These are phyloP conservation scores for Penicillium tannophilum DNA, from an alignment of 495 filamentous ascomycete species.

Conservation along the genomic window DNA sequence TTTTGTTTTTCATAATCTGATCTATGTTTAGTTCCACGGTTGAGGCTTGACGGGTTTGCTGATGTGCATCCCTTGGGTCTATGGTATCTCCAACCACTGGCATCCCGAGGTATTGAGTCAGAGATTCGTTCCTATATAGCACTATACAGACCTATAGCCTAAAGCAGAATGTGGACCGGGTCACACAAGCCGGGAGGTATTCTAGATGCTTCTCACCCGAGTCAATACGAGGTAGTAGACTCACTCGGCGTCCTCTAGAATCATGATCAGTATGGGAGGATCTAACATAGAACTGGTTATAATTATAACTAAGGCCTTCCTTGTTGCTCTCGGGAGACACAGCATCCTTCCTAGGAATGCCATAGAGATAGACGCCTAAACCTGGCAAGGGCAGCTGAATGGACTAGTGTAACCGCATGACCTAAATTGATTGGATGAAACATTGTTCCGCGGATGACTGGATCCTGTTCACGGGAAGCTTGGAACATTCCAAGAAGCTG, in stretches of 20 bases:
- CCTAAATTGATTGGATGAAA: background rate
- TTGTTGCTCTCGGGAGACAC: background rate
- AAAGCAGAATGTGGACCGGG: background rate
- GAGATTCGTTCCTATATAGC: too few relatives aligned
- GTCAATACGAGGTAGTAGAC: background rate
- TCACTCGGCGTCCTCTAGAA: too few relatives aligned
- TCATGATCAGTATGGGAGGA: too few relatives aligned
- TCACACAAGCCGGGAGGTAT: constrained; percentile 1
- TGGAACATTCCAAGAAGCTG: background rate
- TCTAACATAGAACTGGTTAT: too few relatives aligned
- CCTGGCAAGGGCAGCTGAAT: too few relatives aligned
- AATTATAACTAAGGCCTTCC: background rate
- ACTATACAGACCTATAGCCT: background rate
- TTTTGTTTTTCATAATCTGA: too few relatives aligned
- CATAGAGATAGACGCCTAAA: too few relatives aligned
- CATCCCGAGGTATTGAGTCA: background rate
- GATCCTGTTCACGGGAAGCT: too few relatives aligned
- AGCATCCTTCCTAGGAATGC: background rate
- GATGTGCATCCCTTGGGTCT: too few relatives aligned
- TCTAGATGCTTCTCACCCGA: background rate
- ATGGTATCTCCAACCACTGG: too few relatives aligned
- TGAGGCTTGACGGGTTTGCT: background rate
- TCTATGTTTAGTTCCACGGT: background rate
- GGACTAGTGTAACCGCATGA: background rate
- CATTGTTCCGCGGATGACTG: too few relatives aligned